Evolutionary conservation across 176 grass and related monocot genomes (phyloP), one percentile per base, ranked within the genome.

Genomic region (Metroxylon sagu): DNA sequence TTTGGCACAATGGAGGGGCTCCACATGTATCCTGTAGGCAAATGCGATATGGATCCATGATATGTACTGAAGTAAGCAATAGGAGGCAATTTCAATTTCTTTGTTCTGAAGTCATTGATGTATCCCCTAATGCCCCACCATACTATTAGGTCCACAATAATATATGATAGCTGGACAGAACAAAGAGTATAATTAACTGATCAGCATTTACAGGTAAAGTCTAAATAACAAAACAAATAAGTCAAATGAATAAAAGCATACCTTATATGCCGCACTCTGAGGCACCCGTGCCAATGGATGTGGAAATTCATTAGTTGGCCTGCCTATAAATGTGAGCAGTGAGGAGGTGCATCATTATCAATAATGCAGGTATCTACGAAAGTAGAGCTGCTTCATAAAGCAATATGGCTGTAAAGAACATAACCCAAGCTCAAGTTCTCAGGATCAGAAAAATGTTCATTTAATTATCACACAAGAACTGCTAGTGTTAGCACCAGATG

Each of bases 1-100:
- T 97, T 97, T 54, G 81, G 81, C 61, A 91, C 83, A 77, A 97
- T 83, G 43, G 82, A 81, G 52, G 87, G 80, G 64, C 92, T 97
- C 92, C 92, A 97, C 87, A 97, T 88, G 77, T 97, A 97, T 70
- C 84, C 87, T 68, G 81, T 97, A 77, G 92, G 92, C 74, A 97
- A 89, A 73, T 97, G 92, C 70, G 92, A 97, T 80, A 97, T 88
- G 74, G 92, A 97, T 75, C 92, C 92, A 80, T 83, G 92, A 50
- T 97, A 97, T 48, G 92, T 97, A 72, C 83, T 91, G 78, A 97
- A 97, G 69, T 97, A 97, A 71, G 92, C 92, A 71, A 97, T 88
- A 7, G 87, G 87, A 66, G 86, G 54, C 75, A 97, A 78, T 48
- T 88, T 91, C 62, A 97, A 82, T 69, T 88, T 97, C 69, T 65